A percentile compares a stretch with the other conserved stretches of the same genome.
Conservation (phyloP, 768 basidiomycete genomes). For the Boletus subparvulus region DNA sequence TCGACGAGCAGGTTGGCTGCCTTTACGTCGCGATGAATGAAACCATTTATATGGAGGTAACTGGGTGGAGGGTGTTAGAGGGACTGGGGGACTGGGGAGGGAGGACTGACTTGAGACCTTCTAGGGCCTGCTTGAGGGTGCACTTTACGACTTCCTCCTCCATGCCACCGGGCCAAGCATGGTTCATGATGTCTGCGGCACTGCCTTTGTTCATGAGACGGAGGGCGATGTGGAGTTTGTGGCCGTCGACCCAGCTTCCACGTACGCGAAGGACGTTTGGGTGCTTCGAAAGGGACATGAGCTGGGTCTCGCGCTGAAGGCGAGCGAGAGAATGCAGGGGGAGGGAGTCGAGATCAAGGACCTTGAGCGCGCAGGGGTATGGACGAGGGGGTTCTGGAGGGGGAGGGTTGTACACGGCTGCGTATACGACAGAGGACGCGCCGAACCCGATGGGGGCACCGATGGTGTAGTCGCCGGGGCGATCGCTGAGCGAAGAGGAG, state of each 20-base stretch:
- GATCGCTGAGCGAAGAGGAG: conserved; percentile 47
- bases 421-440: conserved; percentile 87
- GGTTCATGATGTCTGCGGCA: conserved; percentile 80
- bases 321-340: conserved; percentile 69
- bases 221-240: conserved; percentile 81
- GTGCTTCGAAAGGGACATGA: conserved; percentile 91
- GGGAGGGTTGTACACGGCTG: conserved; percentile 61
- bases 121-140: conserved; percentile 79
- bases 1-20: conserved; percentile 92
- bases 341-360: conserved; percentile 81
- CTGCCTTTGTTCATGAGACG: conserved; percentile 90
- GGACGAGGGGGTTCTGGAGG: conserved; percentile 35
- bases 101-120: conserved; percentile 77
- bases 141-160: conserved; percentile 87
- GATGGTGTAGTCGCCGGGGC: conserved; percentile 68
- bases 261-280: conserved; percentile 92
- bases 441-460: conserved; percentile 86
- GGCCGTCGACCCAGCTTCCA: conserved; percentile 84
- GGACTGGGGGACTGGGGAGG: not conserved
- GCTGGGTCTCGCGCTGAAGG: conserved; percentile 80
- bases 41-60: conserved; percentile 86
- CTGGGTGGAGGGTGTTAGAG: conserved; percentile 36
- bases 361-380: conserved; percentile 79
- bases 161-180: conserved; percentile 86
- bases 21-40: conserved; percentile 93